Conservation (phyloP, 768 basidiomycete species). For the Russula foetens region DNA sequence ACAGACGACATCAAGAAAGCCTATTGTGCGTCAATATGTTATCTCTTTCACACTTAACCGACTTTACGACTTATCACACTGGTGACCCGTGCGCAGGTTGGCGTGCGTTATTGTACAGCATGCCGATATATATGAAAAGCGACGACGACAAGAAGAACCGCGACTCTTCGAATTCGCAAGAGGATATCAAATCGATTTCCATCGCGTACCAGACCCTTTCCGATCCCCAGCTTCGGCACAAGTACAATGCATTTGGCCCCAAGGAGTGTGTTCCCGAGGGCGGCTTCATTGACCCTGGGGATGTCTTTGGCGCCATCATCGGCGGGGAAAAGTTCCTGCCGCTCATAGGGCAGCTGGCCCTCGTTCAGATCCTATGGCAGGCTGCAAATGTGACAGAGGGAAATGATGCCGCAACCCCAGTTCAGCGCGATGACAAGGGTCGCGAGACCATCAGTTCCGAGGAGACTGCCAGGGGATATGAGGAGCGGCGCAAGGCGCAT, state of each 20-base stretch:
- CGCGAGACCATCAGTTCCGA: constrained; percentile 31
- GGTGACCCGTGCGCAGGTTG: constrained; percentile 43
- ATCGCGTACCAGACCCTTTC: too few relatives aligned
- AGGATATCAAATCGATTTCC: too few relatives aligned
- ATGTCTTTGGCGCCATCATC: constrained; percentile 68
- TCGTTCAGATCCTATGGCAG: constrained; percentile 91
- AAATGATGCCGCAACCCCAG: constrained; percentile 30
- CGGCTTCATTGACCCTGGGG: constrained; percentile 82
- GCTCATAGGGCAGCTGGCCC: constrained; percentile 81
- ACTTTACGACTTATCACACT: background rate
- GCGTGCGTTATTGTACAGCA: too few relatives aligned
- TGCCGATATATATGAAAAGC: too few relatives aligned
- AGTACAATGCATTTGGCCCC: constrained; percentile 87
- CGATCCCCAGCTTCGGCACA: too few relatives aligned
- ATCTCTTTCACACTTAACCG: background rate
- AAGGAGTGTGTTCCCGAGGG: too few relatives aligned
- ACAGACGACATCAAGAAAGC: too few relatives aligned
- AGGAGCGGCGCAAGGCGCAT: constrained; percentile 53
- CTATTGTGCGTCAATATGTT: constrained; percentile 27
- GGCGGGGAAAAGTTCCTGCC: constrained; percentile 80
- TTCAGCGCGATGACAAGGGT: constrained; percentile 44
- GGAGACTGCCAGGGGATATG: constrained; percentile 43
- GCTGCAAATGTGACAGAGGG: constrained; percentile 64
- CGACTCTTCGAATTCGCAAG: constrained; percentile 75
- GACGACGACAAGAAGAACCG: constrained; percentile 93